Percentiles rank a stretch among this genome's conserved stretches.
Conservation (phyloP, 75 land plant species). For the Cryptomeria japonica region DNA sequence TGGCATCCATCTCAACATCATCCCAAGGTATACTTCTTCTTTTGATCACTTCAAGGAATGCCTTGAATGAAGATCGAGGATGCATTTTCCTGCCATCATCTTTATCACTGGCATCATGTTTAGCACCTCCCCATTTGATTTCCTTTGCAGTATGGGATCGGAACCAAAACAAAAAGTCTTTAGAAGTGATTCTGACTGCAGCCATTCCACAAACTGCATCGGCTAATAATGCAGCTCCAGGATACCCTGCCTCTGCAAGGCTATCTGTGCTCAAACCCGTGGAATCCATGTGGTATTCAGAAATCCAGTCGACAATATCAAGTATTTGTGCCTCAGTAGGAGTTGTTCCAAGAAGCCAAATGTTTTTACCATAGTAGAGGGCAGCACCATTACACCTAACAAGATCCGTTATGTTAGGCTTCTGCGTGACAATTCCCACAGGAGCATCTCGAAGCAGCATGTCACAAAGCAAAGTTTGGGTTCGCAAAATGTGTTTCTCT, state of each 20-base stretch:
- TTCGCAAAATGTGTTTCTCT: slow-evolving; percentile 76
- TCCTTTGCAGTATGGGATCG: slow-evolving; percentile 90
- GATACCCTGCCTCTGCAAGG: slow-evolving; percentile 80
- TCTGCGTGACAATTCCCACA: slow-evolving; percentile 73
- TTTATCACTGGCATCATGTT: slow-evolving; percentile 66
- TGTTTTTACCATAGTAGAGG: slow-evolving; percentile 54
- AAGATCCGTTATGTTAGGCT: slow-evolving; percentile 90
- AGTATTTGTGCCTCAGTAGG: slow-evolving; percentile 72
- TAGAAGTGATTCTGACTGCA: slow-evolving; percentile 65
- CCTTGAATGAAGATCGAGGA: slow-evolving; percentile 87
- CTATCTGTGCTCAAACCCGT: slow-evolving; percentile 91
- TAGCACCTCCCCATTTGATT: slow-evolving; percentile 93
- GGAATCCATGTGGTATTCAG: slow-evolving; percentile 60
- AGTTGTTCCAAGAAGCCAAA: slow-evolving; percentile 86
- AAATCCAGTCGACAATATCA: slow-evolving; percentile 73
- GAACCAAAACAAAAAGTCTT: slow-evolving; percentile 89
- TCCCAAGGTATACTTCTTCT: slow-evolving; percentile 79
- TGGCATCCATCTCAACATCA: slow-evolving; percentile 94
- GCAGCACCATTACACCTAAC: slow-evolving; percentile 90
- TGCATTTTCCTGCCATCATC: slow-evolving; percentile 79
- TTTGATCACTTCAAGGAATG: slow-evolving; percentile 89
- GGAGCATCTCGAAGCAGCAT: slow-evolving; percentile 93
- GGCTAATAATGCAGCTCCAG: slow-evolving; percentile 61
- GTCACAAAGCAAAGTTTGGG: slow-evolving; percentile 87
- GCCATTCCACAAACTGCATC: slow-evolving; percentile 93